Evolutionary conservation across 768 basidiomycete species (phyloP), one percentile per base, ranked within the genome.

Genomic region (Mycena latifolia): DNA sequence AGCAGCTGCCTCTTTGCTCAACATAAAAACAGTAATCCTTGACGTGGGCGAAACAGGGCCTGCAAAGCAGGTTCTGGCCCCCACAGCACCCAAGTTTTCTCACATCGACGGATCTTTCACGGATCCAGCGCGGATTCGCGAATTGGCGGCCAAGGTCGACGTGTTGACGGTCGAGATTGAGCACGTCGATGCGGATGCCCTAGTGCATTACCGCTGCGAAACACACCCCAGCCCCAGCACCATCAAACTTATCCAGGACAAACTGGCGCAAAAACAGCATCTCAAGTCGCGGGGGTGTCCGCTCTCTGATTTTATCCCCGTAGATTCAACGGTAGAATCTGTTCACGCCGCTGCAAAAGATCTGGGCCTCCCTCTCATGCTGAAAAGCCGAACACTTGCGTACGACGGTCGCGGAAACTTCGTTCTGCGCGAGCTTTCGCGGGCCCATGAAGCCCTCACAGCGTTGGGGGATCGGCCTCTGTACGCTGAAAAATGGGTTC

Each of bases 371-470:
- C 96, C 97, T 0, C 79, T 98, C 52, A 98, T 99, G 96, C 86
- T 99, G 66, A 99, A 99, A 80, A 94, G 92, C 64, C 86, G 94
- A n/a, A 97, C 94, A 0, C 80, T 96, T 61, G 98, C 96, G 0
- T 99, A 99, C 76, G 97, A 99, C 74, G 98, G 98, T 3, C 84
- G 95, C 62, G 98, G 98, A 7, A 99, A 99, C 77, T 95, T 87
- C 72, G 90, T 91, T 37, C 74, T 99, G 29, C 84, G 84, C 22
- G 81, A 87, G 20, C 65, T 85, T 11, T 78, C 82, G 11, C 82
- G 92, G 33, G 82, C 82, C 2, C 77, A 81, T 51, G 82, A 88
- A 20, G 85, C 88, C 1, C 81, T 89, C 35, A 66, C 79, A 0
- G 76, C 81, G 2, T 87, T 95, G 17, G 85, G 82, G 3, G 83